These are phyloP conservation scores for Brachypodium distachyon DNA, from an alignment of 202 grass and related monocot genomes.

Conservation along the genomic window DNA sequence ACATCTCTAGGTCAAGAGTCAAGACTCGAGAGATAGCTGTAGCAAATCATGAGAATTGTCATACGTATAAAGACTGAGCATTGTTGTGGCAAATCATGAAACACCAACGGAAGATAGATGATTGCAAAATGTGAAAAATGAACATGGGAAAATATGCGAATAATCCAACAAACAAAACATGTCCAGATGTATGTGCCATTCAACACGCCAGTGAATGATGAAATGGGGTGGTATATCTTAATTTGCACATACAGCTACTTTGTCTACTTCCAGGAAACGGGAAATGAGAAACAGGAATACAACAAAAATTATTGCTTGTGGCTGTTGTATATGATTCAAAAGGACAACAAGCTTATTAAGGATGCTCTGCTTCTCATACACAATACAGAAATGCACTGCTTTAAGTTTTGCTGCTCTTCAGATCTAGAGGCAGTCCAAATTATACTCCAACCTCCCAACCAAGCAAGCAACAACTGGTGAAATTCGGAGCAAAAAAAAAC, in stretches of 20 bases:
- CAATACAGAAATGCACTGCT: slow-evolving; percentile 32
- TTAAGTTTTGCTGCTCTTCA: slow-evolving; percentile 46
- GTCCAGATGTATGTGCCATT: not conserved
- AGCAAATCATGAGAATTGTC: no score
- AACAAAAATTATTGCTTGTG: slow-evolving; percentile 39
- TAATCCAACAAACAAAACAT: not conserved
- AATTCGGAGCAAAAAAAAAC: slow-evolving; percentile 6
- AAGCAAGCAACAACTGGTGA: slow-evolving; percentile 11
- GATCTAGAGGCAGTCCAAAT: slow-evolving; percentile 39
- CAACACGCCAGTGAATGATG: not conserved
- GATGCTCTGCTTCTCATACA: slow-evolving; percentile 44
- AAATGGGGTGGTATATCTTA: not conserved
- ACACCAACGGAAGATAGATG: no score
- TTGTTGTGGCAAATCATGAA: no score
- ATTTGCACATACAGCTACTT: not conserved
- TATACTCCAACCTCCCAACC: slow-evolving; percentile 15
- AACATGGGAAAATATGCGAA: not conserved
- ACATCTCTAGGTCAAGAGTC: no score
- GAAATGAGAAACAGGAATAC: not conserved
- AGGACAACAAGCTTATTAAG: slow-evolving; percentile 43
- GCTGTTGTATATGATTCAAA: slow-evolving; percentile 5
- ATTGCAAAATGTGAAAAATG: no score
- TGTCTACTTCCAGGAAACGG: not conserved
- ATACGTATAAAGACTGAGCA: no score
- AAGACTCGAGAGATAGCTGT: no score